Evolutionary conservation across 768 basidiomycete species (phyloP), one percentile per base, ranked within the genome.

Genomic region (Ramaria rubella): DNA sequence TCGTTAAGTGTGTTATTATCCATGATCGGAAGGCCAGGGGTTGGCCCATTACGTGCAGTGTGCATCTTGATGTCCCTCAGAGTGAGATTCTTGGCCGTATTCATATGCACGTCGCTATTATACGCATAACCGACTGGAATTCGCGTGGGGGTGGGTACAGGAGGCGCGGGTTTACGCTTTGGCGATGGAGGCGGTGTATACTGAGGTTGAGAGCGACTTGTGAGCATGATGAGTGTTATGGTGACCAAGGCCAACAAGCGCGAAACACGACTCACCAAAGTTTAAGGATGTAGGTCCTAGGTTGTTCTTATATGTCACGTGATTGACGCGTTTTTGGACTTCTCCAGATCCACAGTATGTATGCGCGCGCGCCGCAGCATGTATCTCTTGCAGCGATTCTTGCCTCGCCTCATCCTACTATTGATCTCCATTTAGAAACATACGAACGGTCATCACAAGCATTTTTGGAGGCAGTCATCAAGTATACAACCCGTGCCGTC

Each of bases 401-500:
- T 64, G n/a, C 79, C 52, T 69, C 81, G 61, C 72, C 70, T 6
- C 76, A 74, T 26, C 85, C 87, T 0, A 72, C 76, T 5, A 81
- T 90, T 24, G 87, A 90, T 63, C 77, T 90, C 14, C 69, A 76
- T 19, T 70, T 86, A 0, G 70, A 81, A 14, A 73, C 75, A 1
- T 87, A 81, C 65, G 85, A 90, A 24, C 72, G 73, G 15, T 84
- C 86, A 0, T 86, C 85, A 1, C 76, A 77, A 8, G 85, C 83
- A 61, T 91, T 91, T 66, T 75, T 87, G 62, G 81, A 81, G 52
- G 85, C 86, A 0, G 81, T 91, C 58, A 73, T 80, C 7, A 78
- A 75, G 60, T 93, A 90, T 73, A 87, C 88, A 58, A 78, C 82
- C 58, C 79, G 81, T 24, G 85, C 86, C 1, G 82, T 86, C 42